Base-by-base conservation (phyloP, 192 early-diverging fungal genomes). In the Linnemannia elongata region DNA sequence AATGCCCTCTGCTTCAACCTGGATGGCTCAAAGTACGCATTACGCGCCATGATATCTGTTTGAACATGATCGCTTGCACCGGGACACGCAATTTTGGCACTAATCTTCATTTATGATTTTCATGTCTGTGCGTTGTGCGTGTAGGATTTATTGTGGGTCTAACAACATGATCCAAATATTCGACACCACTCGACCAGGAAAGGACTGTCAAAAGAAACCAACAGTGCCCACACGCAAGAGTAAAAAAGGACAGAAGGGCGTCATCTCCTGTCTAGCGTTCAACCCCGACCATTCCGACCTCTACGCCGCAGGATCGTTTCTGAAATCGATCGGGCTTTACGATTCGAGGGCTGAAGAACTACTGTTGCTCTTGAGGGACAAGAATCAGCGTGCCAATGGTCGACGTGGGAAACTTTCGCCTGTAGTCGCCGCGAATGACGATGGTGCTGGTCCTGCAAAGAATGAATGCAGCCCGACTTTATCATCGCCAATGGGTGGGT, bases 231-330 rank as follows among this genome's bases (percentile, higher is more conserved):
- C 89, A 10, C 88, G 94, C 15, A 93, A 93, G 71, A 94, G 93
- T 72, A 91, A 85, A 78, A 90, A 95, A 30, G 96, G 96, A 1
- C 93, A 96, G 80, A 96, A 95, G 71, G 96, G 94, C 2, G 89
- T 96, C 1, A 93, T 97, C 47, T 95, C 97, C 13, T 93, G 92
- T 27, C 63, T 97, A 1, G 91, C 93, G 30, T 95, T 96, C 78
- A 94, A 91, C 63, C 93, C 94, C 0, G 93, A 94, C 54, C 82
- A 88, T 42, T 91, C 90, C 17, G 92, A 93, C 24, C 77, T 97
- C 52, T 93, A 92, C 69, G 96, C 95, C 12, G 93, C 93, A 39
- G 96, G 94, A n/a, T 93, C 96, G 5, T 96, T 94, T 80, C 77
- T 88, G 22, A 92, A 93, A 47, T 90, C 94, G 1, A 85, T 97